Base-by-base conservation (phyloP, 2,329 filamentous ascomycete species). In the Metarhizium album region DNA sequence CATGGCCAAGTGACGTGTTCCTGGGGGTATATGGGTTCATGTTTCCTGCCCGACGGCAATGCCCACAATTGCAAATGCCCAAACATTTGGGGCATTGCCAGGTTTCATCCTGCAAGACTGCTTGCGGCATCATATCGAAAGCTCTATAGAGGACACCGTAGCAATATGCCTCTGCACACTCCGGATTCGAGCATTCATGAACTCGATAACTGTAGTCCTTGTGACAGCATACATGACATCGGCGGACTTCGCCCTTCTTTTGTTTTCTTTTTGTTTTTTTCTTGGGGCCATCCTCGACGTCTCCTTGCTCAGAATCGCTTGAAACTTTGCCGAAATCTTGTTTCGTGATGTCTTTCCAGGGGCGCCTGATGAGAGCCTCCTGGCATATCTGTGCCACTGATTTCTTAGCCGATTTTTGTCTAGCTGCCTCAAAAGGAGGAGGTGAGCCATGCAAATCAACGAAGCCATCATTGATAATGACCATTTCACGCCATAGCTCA, bases 341-440 rank as follows among this genome's bases (percentile, higher is more conserved):
- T 57, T 86, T 86, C 8, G 80, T 86, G 46, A 90, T 83, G 60
- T 96, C 88, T 20, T 85, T 84, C 75, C 84, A 96, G 0, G 91
- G 90, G 33, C 93, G 79, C 49, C 78, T 72, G 55, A 79, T 82
- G 16, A 97, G 72, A 59, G 95, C 88, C 57, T 94, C 87, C 64
- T 96, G 91, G 64, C 90, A 97, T n/a, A 97, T 83, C 59, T 96
- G 86, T 4, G 91, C 91, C 7, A 95, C 74, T 0, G 90, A 85
- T 63, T 90, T 95, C 64, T 84, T 90, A 16, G 78, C 79, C 6
- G 80, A 69, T 45, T 76, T 78, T 57, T 79, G 78, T 33, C 83
- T 76, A 47, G 87, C 88, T 49, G 87, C 74, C 53, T 84, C 75
- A 2, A 96, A 74, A 0, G 86, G 79, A 38, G 83, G 74, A 1